Conservation (phyloP, 1,139 yeast species). For the Diutina pseudorugosa region DNA sequence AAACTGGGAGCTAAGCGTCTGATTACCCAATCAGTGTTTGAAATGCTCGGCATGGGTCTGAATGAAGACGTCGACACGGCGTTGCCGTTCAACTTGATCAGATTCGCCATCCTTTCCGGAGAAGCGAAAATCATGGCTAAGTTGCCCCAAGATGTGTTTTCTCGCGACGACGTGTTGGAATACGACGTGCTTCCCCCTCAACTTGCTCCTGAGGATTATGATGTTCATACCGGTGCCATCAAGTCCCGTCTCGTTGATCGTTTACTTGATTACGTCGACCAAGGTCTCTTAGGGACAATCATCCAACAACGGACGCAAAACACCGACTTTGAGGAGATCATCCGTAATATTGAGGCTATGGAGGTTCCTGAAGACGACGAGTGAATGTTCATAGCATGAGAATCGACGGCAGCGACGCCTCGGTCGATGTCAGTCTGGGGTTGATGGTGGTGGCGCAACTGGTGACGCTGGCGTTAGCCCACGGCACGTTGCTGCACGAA, state of each 20-base stretch:
- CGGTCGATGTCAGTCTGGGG: too few relatives aligned
- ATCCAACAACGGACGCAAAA: slow-evolving; percentile 3
- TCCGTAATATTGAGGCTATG: not conserved
- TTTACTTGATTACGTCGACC: not conserved
- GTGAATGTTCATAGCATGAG: too few relatives aligned
- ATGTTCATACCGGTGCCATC: not conserved
- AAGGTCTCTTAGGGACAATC: not conserved
- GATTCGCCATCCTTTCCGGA: slow-evolving; percentile 60
- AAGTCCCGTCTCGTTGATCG: not conserved
- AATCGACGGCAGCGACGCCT: too few relatives aligned
- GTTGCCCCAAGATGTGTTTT: slow-evolving; percentile 53
- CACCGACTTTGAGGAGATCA: not conserved
- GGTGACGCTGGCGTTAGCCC: too few relatives aligned
- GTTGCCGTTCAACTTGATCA: slow-evolving; percentile 46
- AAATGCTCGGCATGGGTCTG: not conserved
- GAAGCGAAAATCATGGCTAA: slow-evolving; percentile 61
- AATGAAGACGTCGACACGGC: slow-evolving; percentile 4
- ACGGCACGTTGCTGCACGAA: too few relatives aligned
- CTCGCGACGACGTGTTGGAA: slow-evolving; percentile 47
- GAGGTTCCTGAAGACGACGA: not conserved
- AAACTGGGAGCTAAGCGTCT: not conserved
- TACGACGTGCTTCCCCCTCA: slow-evolving; percentile 62
- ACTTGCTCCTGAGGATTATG: slow-evolving; percentile 24
- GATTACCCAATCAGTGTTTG: not conserved
- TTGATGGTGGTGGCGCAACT: too few relatives aligned